Base-by-base conservation (phyloP, 2,329 filamentous ascomycete genomes). In the Phaeosphaeriaceae sp. region DNA sequence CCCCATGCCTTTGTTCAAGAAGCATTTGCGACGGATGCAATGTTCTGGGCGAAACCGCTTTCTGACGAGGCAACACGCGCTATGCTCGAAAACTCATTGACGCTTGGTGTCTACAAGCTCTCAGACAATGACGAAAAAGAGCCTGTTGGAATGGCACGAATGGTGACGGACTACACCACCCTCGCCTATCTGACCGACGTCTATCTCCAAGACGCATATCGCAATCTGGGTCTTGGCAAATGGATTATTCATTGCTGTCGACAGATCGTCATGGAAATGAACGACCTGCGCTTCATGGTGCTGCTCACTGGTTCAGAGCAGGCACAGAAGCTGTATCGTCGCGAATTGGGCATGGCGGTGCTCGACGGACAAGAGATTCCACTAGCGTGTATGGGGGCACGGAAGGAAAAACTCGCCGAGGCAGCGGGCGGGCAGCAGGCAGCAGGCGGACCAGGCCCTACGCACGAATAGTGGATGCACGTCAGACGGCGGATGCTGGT, bases 131-230 rank as follows among this genome's bases (percentile, higher is more conserved):
- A 51, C 15, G 22, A 50, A 24, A 69, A 66, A 10, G 71, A 74
- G n/a, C 78, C 82, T 65, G 79, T 90, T 49, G 88, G 87, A 0
- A 81, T 89, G 55, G 84, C 83, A 1, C 82, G 90, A 33, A 74
- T 90, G n/a, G 79, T 92, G 51, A 92, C 89, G 9, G 90, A 92
- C 75, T 84, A 85, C 67, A 83, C 87, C 48, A 89, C 89, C 0
- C 86, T 91, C 65, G 88, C 85, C 33, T 92, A 90, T 66, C 76
- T 90, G 41, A 89, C 89, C 24, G 89, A 91, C 68, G 86, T 91
- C 20, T 91, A 89, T 72, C 80, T 91, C 21, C 72, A 86, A 2
- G 80, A 84, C 0, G 81, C 83, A 41, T 85, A 87, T 66, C 88
- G 89, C 69, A 83, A 85, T 4, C 79, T 81, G 10, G 89, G 89